phyloP scores from a whole-genome alignment of 164 flowering plant species.

The Paratinospora sagittata region DNA sequence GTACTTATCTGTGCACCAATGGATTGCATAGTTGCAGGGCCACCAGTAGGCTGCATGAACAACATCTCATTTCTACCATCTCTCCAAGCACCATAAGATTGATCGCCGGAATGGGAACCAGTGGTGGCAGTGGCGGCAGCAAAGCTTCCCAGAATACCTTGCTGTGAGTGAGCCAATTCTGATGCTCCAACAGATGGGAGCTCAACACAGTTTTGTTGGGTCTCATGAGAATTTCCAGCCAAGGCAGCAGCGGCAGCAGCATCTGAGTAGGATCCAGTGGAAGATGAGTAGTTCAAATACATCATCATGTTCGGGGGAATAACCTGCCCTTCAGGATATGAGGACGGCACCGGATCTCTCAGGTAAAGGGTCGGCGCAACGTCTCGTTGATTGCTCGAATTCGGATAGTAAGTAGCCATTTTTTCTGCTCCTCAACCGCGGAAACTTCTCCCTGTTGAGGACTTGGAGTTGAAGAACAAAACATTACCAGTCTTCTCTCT shows the following conservation, averaged over 20 bases:
- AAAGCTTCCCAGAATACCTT: slow-evolving; percentile 43
- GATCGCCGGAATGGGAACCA: slow-evolving; percentile 36
- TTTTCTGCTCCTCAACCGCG: slow-evolving; percentile 14
- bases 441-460: slow-evolving; percentile 20
- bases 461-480: slow-evolving; percentile 9
- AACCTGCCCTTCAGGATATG: slow-evolving; percentile 44
- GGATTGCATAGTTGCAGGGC: slow-evolving; percentile 24
- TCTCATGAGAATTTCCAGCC: slow-evolving; percentile 39
- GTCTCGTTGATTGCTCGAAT: slow-evolving; percentile 56
- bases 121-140: slow-evolving; percentile 8
- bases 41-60: slow-evolving; percentile 39
- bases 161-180: slow-evolving; percentile 42
- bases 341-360: slow-evolving; percentile 41
- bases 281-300: slow-evolving; percentile 49
- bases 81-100: slow-evolving; percentile 47
- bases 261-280: slow-evolving; percentile 49
- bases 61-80: slow-evolving; percentile 57
- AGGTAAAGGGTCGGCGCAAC: slow-evolving; percentile 40
- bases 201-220: slow-evolving; percentile 34
- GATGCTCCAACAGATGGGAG: slow-evolving; percentile 41
- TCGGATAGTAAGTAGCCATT: slow-evolving; percentile 73
- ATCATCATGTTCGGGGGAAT: slow-evolving; percentile 52
- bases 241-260: slow-evolving; percentile 11
- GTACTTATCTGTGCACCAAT: slow-evolving; percentile 23
- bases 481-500: slow-evolving; percentile 16